Evolutionary conservation across 441 rosid species (phyloP), one percentile per base, ranked within the genome.

Genomic region (Erysimum cheiri): DNA sequence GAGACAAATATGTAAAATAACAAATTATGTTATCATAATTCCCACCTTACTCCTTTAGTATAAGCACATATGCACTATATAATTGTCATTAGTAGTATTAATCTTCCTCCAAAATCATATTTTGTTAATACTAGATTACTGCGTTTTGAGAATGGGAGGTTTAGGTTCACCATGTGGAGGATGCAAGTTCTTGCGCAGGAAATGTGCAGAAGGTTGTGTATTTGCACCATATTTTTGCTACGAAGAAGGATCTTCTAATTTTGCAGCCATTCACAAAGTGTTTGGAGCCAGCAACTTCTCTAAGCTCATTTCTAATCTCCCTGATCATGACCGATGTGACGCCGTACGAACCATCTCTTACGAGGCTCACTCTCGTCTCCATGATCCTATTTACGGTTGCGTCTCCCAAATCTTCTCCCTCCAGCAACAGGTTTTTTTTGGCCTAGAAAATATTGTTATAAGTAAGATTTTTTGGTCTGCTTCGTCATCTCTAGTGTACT

Each of bases 271-370:
- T 52, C 98, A 94, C 78, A 91, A 86, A 78, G 95, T 93, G 36
- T 93, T 93, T 74, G 98, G 98, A 57, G 98, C 98, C 36, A 93
- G 98, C 79, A 91, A 94, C 80, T 95, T 90, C 56, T 88, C 98
- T 9, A 94, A 94, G 70, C 76, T 94, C 77, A 92, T 94, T 48
- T 84, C 96, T 72, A 87, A 88, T 47, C 91, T 94, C 39, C 96
- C 98, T 12, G 82, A 82, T 6, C 72, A 52, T 44, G 86, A 94
- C 54, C 88, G 97, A 1, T 81, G 88, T 11, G 95, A 91, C 55
- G 97, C 98, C 0, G 96, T 97, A 0, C 81, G 91, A 62, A 94
- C 98, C 24, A 94, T 89, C 82, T 86, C 96, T 6, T 94, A 91
- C 73, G 97, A 94, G 79, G 97, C 98, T 80, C 96, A 88, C 71